Evolutionary conservation across 331 rosid genomes (phyloP), one percentile per base, ranked within the genome.

Genomic region (Acacia concinna): DNA sequence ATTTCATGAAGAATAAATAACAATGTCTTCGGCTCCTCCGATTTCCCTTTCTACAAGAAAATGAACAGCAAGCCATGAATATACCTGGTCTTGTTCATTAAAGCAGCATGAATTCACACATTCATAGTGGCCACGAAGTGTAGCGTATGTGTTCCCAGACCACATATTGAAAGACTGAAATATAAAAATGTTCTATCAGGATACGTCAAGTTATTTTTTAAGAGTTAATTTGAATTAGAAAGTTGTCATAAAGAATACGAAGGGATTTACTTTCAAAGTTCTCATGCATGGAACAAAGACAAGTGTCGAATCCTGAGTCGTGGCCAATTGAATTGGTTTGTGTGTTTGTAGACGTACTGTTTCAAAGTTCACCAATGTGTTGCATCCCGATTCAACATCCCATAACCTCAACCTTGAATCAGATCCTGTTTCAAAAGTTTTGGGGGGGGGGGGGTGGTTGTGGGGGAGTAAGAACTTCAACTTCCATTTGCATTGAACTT

Each of bases 201-300:
- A 35, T 81, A 56, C 37, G 30, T 21, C 35, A 46, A 70, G 75
- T 47, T 30, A 49, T 71, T 40, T 40, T 62, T 71, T 68, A 69
- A 30, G 60, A 77, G 71, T 47, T 51, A 80, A 70, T 62, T 62
- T 68, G 25, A 78, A 71, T 70, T 77, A 66, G 54, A 73, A 76
- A 80, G 54, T 31, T 25, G 72, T 34, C 63, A 28, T 21, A 63
- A 83, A 68, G 41, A 17, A 49, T 71, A 62, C 3, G 25, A 73
- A 76, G 75, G 6, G 4, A 40, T 57, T 21, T 87, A 93, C 97
- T 85, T 93, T 96, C 80, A 90, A 93, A 83, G 95, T 38, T 77
- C 93, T 78, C 98, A 91, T 93, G 96, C 99, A 96, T 68, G 99
- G 99, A 87, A 90, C 97, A 85, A 96, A 96, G 79, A 87, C 90